Evolutionary conservation across 805 yeast genomes (phyloP), one percentile per base, ranked within the genome.

Genomic region (Kodamaea kaohsiungensis): DNA sequence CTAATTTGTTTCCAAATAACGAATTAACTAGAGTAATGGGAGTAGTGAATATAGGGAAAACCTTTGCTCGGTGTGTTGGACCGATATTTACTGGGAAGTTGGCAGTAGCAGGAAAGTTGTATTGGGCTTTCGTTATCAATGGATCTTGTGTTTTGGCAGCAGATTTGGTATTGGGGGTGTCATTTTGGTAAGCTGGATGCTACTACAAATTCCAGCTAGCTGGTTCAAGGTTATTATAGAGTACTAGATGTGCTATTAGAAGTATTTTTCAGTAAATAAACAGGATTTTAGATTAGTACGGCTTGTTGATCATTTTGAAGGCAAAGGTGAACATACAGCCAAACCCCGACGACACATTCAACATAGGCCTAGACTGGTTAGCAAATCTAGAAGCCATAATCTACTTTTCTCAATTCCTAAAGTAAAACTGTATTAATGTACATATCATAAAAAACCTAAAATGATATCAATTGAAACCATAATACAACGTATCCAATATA

Each of bases 1-100:
- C 96, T 0, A 78, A 88, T 1, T 73, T 90, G 17, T 83, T 91
- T 40, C 77, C 79, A 13, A 78, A 80, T 10, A 68, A 75, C 9
- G 95, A 89, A 48, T 72, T 92, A 48, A 85, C 96, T 2, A 81
- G 78, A 60, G 91, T 88, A 1, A 79, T 91, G 84, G 97, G 97
- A 1, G 75, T 88, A 1, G 96, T 91, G 8, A 91, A 91, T 64
- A 85, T 91, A 39, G 91, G 88, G 22, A 90, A 91, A 67, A 92
- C 97, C 1, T 78, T 89, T 58, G 96, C 96, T 0, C 78, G 96
- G 56, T 84, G 95, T 46, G 66, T 89, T 9, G 96, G 97, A 0
- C 97, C 97, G 0, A 62, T 83, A 3, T 81, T 88, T 61, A 88
- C 96, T 1, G 98, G 98, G 3, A 68, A 77, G 25, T 71, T 91